phyloP scores from a whole-genome alignment of 441 rosid genomes.

The Erodium trifolium region DNA sequence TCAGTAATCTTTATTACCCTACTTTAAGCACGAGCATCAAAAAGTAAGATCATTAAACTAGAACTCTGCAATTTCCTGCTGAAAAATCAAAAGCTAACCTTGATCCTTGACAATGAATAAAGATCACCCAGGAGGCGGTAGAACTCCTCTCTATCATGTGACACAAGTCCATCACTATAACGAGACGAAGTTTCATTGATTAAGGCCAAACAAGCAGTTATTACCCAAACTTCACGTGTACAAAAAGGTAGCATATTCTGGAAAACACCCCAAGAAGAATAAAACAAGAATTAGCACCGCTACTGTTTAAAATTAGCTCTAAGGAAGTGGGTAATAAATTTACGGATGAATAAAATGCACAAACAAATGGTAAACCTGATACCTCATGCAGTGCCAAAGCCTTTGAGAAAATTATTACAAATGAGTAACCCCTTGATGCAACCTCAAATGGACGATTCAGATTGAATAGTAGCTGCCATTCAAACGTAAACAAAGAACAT shows the following conservation, averaged over 20 bases:
- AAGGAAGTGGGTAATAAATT: slow-evolving; percentile 3
- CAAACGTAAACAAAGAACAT: slow-evolving; percentile 8
- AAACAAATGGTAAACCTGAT: slow-evolving; percentile 20
- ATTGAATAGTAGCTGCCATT: slow-evolving; percentile 77
- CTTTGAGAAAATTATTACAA: slow-evolving; percentile 75
- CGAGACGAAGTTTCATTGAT: slow-evolving; percentile 63
- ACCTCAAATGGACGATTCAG: slow-evolving; percentile 93
- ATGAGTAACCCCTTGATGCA: slow-evolving; percentile 86
- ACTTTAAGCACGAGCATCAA: neutral
- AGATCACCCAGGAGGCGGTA: slow-evolving; percentile 93
- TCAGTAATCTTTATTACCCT: slow-evolving; percentile 9
- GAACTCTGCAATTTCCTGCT: neutral
- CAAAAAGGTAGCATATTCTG: slow-evolving; percentile 78
- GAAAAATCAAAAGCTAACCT: slow-evolving; percentile 41
- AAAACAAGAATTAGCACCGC: slow-evolving; percentile 21
- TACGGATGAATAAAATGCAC: neutral
- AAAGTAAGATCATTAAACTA: slow-evolving; percentile 2
- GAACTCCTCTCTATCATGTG: slow-evolving; percentile 84
- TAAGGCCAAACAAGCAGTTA: slow-evolving; percentile 81
- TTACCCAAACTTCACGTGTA: slow-evolving; percentile 93
- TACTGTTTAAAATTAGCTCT: slow-evolving; percentile 16
- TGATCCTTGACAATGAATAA: slow-evolving; percentile 77
- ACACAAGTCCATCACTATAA: slow-evolving; percentile 50
- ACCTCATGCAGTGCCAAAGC: slow-evolving; percentile 78
- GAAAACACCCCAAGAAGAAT: slow-evolving; percentile 23